These are phyloP conservation scores for Pseudocercospora crystallina DNA, from an alignment of 2,329 filamentous ascomycete species.

Conservation along the genomic window DNA sequence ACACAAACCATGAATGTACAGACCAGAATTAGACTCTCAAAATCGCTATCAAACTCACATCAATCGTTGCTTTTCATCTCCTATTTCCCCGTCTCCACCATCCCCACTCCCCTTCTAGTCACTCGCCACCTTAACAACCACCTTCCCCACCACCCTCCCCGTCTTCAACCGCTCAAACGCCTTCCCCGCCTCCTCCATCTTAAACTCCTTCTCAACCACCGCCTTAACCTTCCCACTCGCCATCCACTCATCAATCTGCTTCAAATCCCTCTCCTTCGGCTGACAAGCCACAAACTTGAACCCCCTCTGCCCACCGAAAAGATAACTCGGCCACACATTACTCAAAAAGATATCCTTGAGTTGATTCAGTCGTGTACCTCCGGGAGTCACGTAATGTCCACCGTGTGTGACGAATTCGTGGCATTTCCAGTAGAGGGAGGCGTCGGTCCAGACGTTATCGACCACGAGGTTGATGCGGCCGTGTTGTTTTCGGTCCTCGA, in stretches of 20 bases:
- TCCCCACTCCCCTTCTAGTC: background rate
- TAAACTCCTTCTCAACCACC: constrained; percentile 56
- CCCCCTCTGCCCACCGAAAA: constrained; percentile 53
- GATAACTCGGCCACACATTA: constrained; percentile 35
- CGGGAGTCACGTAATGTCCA: constrained; percentile 54
- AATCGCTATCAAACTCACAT: too few species aligned
- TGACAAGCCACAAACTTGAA: constrained; percentile 42
- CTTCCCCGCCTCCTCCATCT: constrained; percentile 56
- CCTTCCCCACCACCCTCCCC: constrained; percentile 58
- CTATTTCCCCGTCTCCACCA: too few species aligned
- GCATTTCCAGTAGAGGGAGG: constrained; percentile 54
- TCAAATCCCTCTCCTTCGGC: constrained; percentile 47
- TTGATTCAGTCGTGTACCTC: constrained; percentile 32
- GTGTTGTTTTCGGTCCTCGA: constrained; percentile 48
- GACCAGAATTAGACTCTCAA: too few species aligned
- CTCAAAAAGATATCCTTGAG: constrained; percentile 43
- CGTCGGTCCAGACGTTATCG: constrained; percentile 57
- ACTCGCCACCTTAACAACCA: constrained; percentile 45
- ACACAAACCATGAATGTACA: too few species aligned
- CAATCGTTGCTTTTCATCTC: too few species aligned
- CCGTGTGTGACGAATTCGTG: constrained; percentile 51
- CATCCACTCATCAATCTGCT: constrained; percentile 56
- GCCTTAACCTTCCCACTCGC: constrained; percentile 58
- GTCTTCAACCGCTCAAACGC: constrained; percentile 61
- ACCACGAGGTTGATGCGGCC: constrained; percentile 52